A percentile compares a stretch with the other conserved stretches of the same genome.
phyloP scores from a whole-genome alignment of 1,284 basidiomycete genomes.

The Pyrrhoderma lamaoense region DNA sequence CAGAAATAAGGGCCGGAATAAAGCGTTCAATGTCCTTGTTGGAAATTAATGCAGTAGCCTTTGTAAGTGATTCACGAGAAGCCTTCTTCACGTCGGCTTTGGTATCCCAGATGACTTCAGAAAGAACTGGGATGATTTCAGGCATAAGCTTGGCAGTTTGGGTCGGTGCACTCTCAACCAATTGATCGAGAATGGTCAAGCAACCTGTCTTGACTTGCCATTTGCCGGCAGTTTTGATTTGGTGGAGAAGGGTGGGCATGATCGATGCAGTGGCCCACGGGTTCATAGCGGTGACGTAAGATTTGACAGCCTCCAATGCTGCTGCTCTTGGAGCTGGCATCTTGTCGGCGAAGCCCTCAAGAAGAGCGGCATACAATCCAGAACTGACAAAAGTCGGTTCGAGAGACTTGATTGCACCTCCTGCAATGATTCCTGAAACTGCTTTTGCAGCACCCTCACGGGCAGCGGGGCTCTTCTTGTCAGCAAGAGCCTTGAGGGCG shows the following conservation, averaged over 20 bases:
- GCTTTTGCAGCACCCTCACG: constrained; percentile 81
- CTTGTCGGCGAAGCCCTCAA: constrained; percentile 93
- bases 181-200: constrained; percentile 81
- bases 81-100: constrained; percentile 99
- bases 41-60: constrained; percentile 88
- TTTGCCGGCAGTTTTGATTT: constrained; percentile 96
- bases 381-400: constrained; percentile 87
- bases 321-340: constrained; percentile 79
- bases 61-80: constrained; percentile 89
- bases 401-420: constrained; percentile 77
- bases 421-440: constrained; percentile 64
- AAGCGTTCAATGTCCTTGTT: constrained; percentile 99
- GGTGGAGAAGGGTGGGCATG: constrained; percentile 86
- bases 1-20: constrained; percentile 96
- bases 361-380: constrained; percentile 78
- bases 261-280: constrained; percentile 84
- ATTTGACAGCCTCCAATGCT: constrained; percentile 79
- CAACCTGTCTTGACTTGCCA: constrained; percentile 98
- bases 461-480: constrained; percentile 85
- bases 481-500: constrained; percentile 76
- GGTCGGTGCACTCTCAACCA: constrained; percentile 77
- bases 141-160: constrained; percentile 92
- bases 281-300: constrained; percentile 79
- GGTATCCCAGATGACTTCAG: constrained; percentile 99
- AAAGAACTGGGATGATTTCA: constrained; percentile 91